These are phyloP conservation scores for Osmanthus fragrans DNA, from an alignment of 257 asterid species.

Conservation along the genomic window DNA sequence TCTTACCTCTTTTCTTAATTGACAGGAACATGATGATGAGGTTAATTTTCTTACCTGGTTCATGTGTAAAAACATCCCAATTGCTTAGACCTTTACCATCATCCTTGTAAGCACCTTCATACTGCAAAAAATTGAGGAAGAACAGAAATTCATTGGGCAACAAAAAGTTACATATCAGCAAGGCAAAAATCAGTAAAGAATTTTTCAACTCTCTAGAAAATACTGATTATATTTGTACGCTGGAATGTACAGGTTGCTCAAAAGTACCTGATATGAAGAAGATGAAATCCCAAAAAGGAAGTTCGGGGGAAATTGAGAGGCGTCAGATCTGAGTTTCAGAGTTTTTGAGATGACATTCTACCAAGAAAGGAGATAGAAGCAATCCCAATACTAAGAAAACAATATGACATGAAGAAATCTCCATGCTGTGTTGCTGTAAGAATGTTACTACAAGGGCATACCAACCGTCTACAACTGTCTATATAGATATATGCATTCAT, in stretches of 20 bases:
- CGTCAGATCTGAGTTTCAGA: background rate
- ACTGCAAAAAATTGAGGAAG: slow-evolving; percentile 29
- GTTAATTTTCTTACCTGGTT: slow-evolving; percentile 22
- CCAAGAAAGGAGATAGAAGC: slow-evolving; percentile 8
- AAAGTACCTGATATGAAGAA: slow-evolving; percentile 9
- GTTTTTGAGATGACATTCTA: background rate
- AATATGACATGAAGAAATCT: background rate
- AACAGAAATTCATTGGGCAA: background rate
- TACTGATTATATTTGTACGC: too few relatives aligned
- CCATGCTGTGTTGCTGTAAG: background rate
- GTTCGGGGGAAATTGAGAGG: slow-evolving; percentile 25
- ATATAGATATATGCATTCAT: too few relatives aligned
- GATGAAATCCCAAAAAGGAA: slow-evolving; percentile 30
- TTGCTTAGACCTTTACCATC: slow-evolving; percentile 46
- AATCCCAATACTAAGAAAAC: slow-evolving; percentile 1
- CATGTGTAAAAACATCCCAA: slow-evolving; percentile 44
- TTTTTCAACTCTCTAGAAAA: too few relatives aligned
- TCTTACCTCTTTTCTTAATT: too few relatives aligned
- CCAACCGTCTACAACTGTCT: too few relatives aligned
- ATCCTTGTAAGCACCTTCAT: slow-evolving; percentile 43
- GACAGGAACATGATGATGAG: too few relatives aligned
- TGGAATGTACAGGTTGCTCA: too few relatives aligned
- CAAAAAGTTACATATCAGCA: background rate
- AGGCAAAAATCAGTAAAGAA: too few relatives aligned
- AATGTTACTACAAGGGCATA: too few relatives aligned